A percentile compares a stretch with the other conserved stretches of the same genome.
These are phyloP conservation scores for Pisolithus tinctorius DNA, from an alignment of 768 basidiomycete species.

Conservation along the genomic window DNA sequence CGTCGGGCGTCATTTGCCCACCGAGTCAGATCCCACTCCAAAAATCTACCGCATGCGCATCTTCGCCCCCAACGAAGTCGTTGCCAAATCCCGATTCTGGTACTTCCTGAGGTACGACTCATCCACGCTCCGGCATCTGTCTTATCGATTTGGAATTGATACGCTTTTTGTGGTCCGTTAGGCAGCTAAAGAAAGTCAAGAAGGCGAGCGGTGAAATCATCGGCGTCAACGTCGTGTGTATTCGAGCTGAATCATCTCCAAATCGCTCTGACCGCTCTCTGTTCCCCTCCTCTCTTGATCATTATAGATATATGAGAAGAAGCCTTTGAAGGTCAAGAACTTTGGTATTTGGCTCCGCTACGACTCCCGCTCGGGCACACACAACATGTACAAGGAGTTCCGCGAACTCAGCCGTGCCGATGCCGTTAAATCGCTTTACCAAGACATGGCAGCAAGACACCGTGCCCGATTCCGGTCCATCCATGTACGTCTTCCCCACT, in stretches of 20 bases:
- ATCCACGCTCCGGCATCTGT: neutral
- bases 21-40: constrained; percentile 85
- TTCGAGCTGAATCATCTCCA: constrained; percentile 64
- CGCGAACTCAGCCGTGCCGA: constrained; percentile 91
- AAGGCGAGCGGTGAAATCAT: constrained; percentile 99
- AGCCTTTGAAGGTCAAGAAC: constrained; percentile 98
- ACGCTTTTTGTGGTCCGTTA: constrained; percentile 18
- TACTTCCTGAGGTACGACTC: constrained; percentile 83
- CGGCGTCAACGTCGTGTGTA: constrained; percentile 94
- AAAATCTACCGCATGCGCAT: constrained; percentile 99
- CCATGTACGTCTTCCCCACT: constrained; percentile 54
- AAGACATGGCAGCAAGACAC: constrained; percentile 99
- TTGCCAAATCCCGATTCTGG: constrained; percentile 99
- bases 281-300: constrained; percentile 37
- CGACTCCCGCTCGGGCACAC: constrained; percentile 98
- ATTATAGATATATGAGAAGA: constrained; percentile 92
- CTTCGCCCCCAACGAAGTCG: constrained; percentile 97
- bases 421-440: constrained; percentile 95
- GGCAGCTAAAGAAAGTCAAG: constrained; percentile 98
- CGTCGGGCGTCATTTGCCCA: constrained; percentile 95
- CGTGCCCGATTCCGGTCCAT: constrained; percentile 99
- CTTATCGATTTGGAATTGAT: neutral
- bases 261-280: constrained; percentile 78
- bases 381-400: constrained; percentile 99
- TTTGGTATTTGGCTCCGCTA: constrained; percentile 99